A percentile compares a stretch with the other conserved stretches of the same genome.
Evolutionary conservation across 73 alveolate species (phyloP).

Genomic region (Halteria grandinella): DNA sequence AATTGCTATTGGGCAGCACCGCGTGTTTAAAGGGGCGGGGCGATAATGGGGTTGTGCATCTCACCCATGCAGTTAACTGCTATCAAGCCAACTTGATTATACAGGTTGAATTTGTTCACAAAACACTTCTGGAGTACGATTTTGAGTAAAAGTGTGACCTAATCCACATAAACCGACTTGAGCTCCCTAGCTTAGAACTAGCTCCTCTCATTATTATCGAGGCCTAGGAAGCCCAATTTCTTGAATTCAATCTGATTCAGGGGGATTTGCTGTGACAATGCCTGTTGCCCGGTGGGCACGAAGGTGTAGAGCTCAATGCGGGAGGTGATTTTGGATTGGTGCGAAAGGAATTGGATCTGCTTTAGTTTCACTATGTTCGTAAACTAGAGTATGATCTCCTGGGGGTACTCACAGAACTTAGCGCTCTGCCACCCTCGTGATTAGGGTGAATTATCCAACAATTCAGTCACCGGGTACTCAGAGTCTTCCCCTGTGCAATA

Average conservation of each 20-base stretch:
- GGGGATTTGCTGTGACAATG: slow-evolving; percentile 75
- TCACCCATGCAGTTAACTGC: slow-evolving; percentile 87
- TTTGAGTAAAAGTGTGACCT: slow-evolving; percentile 81
- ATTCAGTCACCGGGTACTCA: slow-evolving; percentile 92
- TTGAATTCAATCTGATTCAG: slow-evolving; percentile 90
- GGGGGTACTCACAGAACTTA: slow-evolving; percentile 95
- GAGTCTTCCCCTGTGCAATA: slow-evolving; percentile 87
- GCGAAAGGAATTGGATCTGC: slow-evolving; percentile 95
- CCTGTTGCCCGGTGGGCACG: slow-evolving; percentile 89
- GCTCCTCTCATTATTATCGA: slow-evolving; percentile 97
- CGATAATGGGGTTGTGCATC: slow-evolving; percentile 14
- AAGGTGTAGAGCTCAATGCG: slow-evolving; percentile 90
- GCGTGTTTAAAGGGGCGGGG: slow-evolving; percentile 12
- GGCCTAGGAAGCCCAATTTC: slow-evolving; percentile 96
- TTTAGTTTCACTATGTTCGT: slow-evolving; percentile 85
- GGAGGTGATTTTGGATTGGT: slow-evolving; percentile 91
- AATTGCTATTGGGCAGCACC: neutral
- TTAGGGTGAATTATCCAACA: slow-evolving; percentile 89
- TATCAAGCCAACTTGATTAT: slow-evolving; percentile 87
- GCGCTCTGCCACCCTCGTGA: slow-evolving; percentile 96
- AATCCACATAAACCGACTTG: slow-evolving; percentile 90
- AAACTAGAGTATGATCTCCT: slow-evolving; percentile 89
- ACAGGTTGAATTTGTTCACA: slow-evolving; percentile 86
- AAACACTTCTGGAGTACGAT: slow-evolving; percentile 88
- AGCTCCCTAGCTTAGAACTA: slow-evolving; percentile 99